These are phyloP conservation scores for Teratosphaeria pseudoeucalypti DNA, from an alignment of 2,329 filamentous ascomycete genomes.

Conservation along the genomic window DNA sequence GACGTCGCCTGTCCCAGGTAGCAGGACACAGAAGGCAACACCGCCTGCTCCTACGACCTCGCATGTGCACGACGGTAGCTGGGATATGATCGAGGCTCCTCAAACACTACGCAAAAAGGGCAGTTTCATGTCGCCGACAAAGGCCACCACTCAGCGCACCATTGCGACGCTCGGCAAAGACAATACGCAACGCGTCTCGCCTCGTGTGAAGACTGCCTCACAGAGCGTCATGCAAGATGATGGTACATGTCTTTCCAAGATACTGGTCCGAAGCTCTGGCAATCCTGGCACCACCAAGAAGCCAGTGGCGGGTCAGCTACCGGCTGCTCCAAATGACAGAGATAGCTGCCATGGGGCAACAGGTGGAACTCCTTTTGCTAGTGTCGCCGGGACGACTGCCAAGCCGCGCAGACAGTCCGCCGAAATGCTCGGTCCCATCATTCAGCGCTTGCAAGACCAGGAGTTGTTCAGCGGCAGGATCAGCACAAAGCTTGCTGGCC, in stretches of 20 bases:
- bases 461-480: background rate
- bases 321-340: background rate
- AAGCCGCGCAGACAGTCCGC: background rate
- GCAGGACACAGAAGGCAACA: background rate
- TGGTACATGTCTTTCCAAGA: background rate
- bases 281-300: background rate
- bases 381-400: background rate
- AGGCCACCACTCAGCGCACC: conserved; percentile 17
- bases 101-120: conserved; percentile 18
- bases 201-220: background rate
- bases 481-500: background rate
- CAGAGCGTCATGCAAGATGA: background rate
- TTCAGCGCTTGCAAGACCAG: background rate
- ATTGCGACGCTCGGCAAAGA: conserved; percentile 13
- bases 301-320: background rate
- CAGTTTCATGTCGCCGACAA: conserved; percentile 24
- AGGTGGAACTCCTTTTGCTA: background rate
- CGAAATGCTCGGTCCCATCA: background rate
- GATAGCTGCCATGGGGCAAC: background rate
- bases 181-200: background rate
- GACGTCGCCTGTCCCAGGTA: background rate
- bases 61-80: background rate
- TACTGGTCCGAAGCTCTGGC: background rate
- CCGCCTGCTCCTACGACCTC: background rate
- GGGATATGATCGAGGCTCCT: background rate